These are phyloP conservation scores for Tetracentron sinense DNA, from an alignment of 164 flowering plant genomes.

Conservation along the genomic window DNA sequence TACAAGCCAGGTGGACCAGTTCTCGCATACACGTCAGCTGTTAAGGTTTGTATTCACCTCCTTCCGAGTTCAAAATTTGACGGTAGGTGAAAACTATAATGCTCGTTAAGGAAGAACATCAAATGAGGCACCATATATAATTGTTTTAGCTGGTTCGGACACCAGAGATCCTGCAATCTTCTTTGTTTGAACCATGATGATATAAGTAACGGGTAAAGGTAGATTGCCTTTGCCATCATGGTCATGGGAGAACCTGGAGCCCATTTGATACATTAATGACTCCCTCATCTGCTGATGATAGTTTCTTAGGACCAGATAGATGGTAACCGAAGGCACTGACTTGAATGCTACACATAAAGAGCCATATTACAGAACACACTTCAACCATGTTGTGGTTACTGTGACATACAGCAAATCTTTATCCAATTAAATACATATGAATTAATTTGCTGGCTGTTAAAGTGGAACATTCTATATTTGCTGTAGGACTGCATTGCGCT, in stretches of 20 bases:
- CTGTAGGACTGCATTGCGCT: conserved; percentile 73
- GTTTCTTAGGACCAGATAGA: too few relatives aligned
- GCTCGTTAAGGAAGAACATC: not conserved
- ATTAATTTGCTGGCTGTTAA: not conserved
- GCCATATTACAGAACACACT: too few relatives aligned
- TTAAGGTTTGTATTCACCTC: conserved; percentile 51
- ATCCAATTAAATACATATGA: not conserved
- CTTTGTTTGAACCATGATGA: not conserved
- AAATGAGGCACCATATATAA: not conserved
- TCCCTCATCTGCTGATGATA: too few relatives aligned
- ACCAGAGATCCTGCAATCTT: not conserved
- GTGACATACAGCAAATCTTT: not conserved
- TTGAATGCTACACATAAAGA: not conserved
- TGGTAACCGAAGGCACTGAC: not conserved
- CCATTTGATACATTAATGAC: too few relatives aligned
- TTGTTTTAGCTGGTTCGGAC: not conserved
- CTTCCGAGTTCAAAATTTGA: not conserved
- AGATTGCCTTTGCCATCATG: not conserved
- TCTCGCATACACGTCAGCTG: conserved; percentile 59
- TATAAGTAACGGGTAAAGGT: not conserved
- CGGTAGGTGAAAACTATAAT: too few relatives aligned
- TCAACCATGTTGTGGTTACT: not conserved
- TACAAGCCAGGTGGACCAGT: conserved; percentile 89
- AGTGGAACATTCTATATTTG: conserved; percentile 6
- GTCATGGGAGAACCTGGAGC: too few relatives aligned